These are phyloP conservation scores for Nicotiana rustica DNA, from an alignment of 305 asterid species.

Conservation along the genomic window DNA sequence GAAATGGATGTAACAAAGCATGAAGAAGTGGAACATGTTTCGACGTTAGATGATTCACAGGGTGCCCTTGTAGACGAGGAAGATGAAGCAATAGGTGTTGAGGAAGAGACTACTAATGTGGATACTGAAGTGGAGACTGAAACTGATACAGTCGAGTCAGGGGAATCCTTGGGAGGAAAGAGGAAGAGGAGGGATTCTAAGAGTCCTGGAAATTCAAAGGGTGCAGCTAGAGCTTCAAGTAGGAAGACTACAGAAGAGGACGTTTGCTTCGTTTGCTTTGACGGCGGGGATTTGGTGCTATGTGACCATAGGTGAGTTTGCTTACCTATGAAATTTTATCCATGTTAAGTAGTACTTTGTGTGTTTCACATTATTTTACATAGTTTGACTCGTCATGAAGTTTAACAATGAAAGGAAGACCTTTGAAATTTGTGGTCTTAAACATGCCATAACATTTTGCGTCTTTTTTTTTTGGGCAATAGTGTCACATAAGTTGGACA, in stretches of 20 bases:
- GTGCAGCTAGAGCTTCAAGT: slow-evolving; percentile 53
- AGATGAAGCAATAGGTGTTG: neutral
- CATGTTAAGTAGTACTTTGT: too few species aligned
- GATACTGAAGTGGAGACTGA: neutral
- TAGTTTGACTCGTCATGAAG: too few species aligned
- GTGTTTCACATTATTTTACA: too few species aligned
- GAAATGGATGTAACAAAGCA: neutral
- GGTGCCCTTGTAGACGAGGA: neutral
- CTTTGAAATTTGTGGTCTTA: too few species aligned
- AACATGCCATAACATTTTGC: too few species aligned
- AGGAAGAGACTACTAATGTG: neutral
- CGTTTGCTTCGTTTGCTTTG: slow-evolving; percentile 98
- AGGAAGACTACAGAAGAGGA: slow-evolving; percentile 78
- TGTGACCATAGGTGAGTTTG: slow-evolving; percentile 83
- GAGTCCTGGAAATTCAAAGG: slow-evolving; percentile 54
- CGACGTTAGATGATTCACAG: neutral
- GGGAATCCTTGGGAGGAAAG: slow-evolving; percentile 69
- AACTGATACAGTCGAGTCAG: slow-evolving; percentile 49
- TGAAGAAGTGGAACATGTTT: neutral
- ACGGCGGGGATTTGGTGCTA: slow-evolving; percentile 95
- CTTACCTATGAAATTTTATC: slow-evolving; percentile 18
- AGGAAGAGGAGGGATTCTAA: slow-evolving; percentile 72
- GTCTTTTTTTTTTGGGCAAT: too few species aligned
- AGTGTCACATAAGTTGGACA: too few species aligned
- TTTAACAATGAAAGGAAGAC: too few species aligned